Conservation (phyloP, 306 rosid genomes). For the Cicer judaicum region DNA sequence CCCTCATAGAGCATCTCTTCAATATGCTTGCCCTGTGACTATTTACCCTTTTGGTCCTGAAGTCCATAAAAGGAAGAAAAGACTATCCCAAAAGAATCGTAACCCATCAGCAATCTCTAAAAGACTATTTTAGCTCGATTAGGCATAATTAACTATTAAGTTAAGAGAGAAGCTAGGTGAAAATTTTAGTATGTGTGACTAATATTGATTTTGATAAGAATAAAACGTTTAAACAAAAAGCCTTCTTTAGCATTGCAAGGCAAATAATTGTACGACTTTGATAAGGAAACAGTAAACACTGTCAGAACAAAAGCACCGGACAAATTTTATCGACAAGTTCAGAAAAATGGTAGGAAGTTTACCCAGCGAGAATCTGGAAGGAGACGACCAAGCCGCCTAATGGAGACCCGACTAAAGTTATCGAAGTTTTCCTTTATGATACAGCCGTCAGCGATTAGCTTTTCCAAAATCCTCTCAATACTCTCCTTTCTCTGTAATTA, state of each 20-base stretch:
- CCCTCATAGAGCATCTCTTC: constrained; percentile 62
- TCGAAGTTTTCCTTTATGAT: constrained; percentile 46
- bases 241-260: not conserved
- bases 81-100: constrained; percentile 44
- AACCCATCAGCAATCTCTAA: not conserved
- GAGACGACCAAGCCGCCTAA: constrained; percentile 78
- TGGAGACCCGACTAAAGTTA: constrained; percentile 59
- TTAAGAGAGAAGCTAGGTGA: not conserved
- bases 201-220: not conserved
- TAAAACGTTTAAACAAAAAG: not conserved
- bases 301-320: not conserved
- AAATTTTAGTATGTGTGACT: constrained; percentile 1
- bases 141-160: not conserved
- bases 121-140: not conserved
- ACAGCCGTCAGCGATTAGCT: constrained; percentile 45
- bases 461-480: constrained; percentile 59
- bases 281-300: not conserved
- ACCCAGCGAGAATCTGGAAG: constrained; percentile 83
- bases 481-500: constrained; percentile 64
- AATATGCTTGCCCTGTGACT: constrained; percentile 39
- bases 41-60: constrained; percentile 52
- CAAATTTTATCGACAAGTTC: not conserved
- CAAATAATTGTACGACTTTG: not conserved
- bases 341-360: constrained; percentile 32
- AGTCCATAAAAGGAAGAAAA: constrained; percentile 69